Evolutionary conservation across 2,329 filamentous ascomycete genomes (phyloP), one percentile per base, ranked within the genome.

Genomic region (Xylariaceae sp.): DNA sequence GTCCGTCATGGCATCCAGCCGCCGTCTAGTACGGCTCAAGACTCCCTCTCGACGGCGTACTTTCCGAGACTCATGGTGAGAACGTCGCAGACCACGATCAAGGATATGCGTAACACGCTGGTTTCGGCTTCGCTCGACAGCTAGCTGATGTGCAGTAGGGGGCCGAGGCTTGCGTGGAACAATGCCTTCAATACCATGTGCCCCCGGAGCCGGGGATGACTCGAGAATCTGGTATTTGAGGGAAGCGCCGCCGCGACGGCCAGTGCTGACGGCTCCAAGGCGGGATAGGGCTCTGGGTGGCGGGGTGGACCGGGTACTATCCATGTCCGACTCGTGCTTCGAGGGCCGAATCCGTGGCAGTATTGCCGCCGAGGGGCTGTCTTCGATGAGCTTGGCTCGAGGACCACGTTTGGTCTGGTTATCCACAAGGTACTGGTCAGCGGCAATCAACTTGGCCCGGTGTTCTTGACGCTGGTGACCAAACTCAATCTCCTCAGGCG

Each of bases 71-170:
- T 74, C 74, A 62, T 83, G 80, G 62, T 90, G 85, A 45, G 81
- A 75, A 55, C 76, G 78, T 43, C 86, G 81, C 32, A 92, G 72
- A 30, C 86, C 85, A n/a, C 85, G 82, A 58, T 89, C 85, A 14
- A 94, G 78, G 45, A 90, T 88, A 60, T 90, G 86, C 61, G 90
- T 86, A n/a, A 92, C 88, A 6, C 88, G 83, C 61, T 89, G 82
- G 53, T 82, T 86, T 15, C 89, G 78, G 66, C 91, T 90, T 48
- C 85, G 80, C 66, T 90, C 87, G 1, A 94, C 86, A 0, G 88
- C 88, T 36, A 90, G 74, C 68, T 94, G 89, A 67, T 94, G 89
- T 33, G 87, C 86, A 0, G 89, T 94, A 0, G 89, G 81, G 2
- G 88, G 88, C 1, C 89, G 80, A 9, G 85, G 83, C 63, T 90